These are phyloP conservation scores for Butyriboletus loyo DNA, from an alignment of 768 basidiomycete species.

Conservation along the genomic window DNA sequence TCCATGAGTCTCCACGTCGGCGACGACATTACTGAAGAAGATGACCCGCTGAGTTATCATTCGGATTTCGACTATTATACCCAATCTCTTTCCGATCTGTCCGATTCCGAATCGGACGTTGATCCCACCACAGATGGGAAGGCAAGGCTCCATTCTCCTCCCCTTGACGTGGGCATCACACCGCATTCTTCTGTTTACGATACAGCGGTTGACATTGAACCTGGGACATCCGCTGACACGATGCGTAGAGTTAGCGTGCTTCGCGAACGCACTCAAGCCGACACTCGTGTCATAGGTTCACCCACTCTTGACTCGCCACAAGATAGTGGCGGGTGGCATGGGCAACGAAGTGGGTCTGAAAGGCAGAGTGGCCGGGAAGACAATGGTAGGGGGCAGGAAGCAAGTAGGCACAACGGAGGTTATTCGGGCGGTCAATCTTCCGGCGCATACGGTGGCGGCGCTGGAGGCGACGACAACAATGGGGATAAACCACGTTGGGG, in stretches of 20 bases:
- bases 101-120: conserved; percentile 29
- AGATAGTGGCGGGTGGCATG: conserved; percentile 21
- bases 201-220: conserved; percentile 32
- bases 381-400: conserved; percentile 6
- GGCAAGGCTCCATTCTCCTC: conserved; percentile 9
- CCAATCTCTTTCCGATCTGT: conserved; percentile 29
- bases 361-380: conserved; percentile 16
- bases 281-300: neutral
- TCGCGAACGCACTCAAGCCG: neutral
- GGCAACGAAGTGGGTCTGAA: conserved; percentile 10
- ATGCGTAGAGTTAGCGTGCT: conserved; percentile 16
- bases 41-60: conserved; percentile 34
- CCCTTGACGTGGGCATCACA: conserved; percentile 10
- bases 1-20: neutral
- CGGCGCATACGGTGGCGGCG: conserved; percentile 28
- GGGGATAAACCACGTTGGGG: conserved; percentile 35
- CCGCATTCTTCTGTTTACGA: conserved; percentile 22
- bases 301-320: conserved; percentile 10
- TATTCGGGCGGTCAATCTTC: conserved; percentile 18
- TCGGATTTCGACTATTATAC: conserved; percentile 38
- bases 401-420: conserved; percentile 10
- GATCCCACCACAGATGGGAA: conserved; percentile 2
- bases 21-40: conserved; percentile 18
- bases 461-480: conserved; percentile 38
- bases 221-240: conserved; percentile 44